These are phyloP conservation scores for Venustampulla echinocandica DNA, from an alignment of 495 filamentous ascomycete genomes.

Conservation along the genomic window DNA sequence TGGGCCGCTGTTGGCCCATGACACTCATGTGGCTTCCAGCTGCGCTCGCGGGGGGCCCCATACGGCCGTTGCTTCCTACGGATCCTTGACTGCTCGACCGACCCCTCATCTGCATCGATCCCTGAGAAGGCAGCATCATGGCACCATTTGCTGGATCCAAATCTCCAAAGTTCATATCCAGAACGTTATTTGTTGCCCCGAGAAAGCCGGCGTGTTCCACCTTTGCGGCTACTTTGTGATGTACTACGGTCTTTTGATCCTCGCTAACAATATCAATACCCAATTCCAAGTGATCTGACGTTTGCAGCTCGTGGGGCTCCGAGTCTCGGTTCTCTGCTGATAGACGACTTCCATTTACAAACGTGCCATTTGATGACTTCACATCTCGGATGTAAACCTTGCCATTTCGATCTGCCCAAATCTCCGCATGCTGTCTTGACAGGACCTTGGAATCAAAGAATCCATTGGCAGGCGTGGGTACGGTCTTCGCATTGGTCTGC, in stretches of 20 bases:
- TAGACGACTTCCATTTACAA: conserved; percentile 85
- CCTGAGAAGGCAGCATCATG: conserved; percentile 50
- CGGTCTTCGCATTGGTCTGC: conserved; percentile 92
- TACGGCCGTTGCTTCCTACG: conserved; percentile 48
- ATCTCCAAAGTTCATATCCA: conserved; percentile 87
- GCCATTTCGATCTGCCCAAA: conserved; percentile 84
- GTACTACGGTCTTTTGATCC: conserved; percentile 94
- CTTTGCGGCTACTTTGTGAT: conserved; percentile 94
- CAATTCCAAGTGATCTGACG: conserved; percentile 81
- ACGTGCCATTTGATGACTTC: conserved; percentile 97
- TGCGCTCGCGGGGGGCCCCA: conserved; percentile 29
- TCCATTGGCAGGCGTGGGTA: conserved; percentile 81
- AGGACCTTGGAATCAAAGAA: conserved; percentile 98
- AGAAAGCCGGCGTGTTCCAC: conserved; percentile 86
- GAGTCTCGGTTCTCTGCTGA: conserved; percentile 92
- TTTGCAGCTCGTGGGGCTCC: conserved; percentile 82
- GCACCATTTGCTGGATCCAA: conserved; percentile 65
- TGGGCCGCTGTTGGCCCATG: conserved; percentile 53
- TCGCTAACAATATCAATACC: conserved; percentile 98
- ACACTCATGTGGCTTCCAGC: conserved; percentile 48
- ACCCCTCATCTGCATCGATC: conserved; percentile 47
- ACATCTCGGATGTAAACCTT: conserved; percentile 96
- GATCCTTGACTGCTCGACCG: conserved; percentile 67
- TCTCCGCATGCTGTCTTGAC: conserved; percentile 89
- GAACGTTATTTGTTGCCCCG: conserved; percentile 55